phyloP scores from a whole-genome alignment of 1,284 basidiomycete species.

The Blastosporella zonata region DNA sequence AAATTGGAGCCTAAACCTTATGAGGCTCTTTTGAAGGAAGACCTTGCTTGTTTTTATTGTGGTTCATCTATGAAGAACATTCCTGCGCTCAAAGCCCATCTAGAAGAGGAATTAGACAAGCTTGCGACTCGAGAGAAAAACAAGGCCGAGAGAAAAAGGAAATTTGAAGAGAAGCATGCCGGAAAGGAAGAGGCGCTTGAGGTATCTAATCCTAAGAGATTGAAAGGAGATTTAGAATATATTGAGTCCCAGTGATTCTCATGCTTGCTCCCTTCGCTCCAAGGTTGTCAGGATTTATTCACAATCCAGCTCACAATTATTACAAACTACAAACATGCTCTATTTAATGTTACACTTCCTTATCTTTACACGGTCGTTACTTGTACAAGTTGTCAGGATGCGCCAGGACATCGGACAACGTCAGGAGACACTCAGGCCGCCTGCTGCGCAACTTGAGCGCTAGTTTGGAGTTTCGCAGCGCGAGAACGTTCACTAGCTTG shows the following conservation, averaged over 20 bases:
- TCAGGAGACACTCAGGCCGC: no score
- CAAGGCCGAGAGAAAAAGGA: slow-evolving; percentile 35
- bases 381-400: not conserved
- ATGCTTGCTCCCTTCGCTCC: no score
- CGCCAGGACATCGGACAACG: no score
- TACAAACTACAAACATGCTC: no score
- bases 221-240: slow-evolving; percentile 1
- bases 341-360: not conserved
- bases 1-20: slow-evolving; percentile 50
- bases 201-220: slow-evolving; percentile 7
- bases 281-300: not conserved
- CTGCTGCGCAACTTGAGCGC: slow-evolving; percentile 18
- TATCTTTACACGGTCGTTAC: not conserved
- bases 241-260: no score
- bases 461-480: slow-evolving; percentile 28
- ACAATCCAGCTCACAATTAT: no score
- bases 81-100: slow-evolving; percentile 72
- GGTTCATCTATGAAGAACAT: slow-evolving; percentile 64
- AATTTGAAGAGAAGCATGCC: slow-evolving; percentile 23
- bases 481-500: slow-evolving; percentile 67
- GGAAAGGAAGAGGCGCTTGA: not conserved
- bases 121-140: slow-evolving; percentile 37
- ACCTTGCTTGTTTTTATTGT: slow-evolving; percentile 71
- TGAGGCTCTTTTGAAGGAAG: slow-evolving; percentile 65
- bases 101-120: slow-evolving; percentile 61